Conservation (phyloP, 169 alveolate genomes). For the Ichthyophthirius multifiliis region DNA sequence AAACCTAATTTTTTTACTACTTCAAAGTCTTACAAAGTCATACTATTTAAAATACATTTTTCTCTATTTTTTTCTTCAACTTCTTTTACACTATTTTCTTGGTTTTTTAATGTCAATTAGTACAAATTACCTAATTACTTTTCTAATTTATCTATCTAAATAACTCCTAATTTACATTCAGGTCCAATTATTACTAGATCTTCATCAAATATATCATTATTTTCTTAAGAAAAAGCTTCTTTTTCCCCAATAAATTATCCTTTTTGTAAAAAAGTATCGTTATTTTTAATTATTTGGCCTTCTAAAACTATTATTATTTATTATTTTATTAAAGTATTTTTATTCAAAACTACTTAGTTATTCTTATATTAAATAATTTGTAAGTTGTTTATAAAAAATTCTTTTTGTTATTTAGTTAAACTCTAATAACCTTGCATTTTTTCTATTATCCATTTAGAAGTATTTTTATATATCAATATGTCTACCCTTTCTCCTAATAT, state of each 20-base stretch:
- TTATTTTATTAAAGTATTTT: neutral
- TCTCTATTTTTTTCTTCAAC: neutral
- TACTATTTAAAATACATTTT: neutral
- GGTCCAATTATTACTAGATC: neutral
- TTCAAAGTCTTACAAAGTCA: neutral
- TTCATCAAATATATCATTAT: neutral
- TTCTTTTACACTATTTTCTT: neutral
- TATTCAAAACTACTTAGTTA: neutral
- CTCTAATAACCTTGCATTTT: constrained; percentile 5
- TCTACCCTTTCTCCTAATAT: constrained; percentile 34
- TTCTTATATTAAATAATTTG: neutral
- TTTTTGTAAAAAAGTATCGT: neutral
- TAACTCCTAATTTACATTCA: neutral
- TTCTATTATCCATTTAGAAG: constrained; percentile 34
- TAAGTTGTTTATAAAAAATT: neutral
- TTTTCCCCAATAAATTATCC: constrained; percentile 3
- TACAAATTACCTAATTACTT: neutral
- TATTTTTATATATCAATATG: constrained; percentile 7
- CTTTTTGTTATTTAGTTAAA: neutral
- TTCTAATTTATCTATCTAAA: neutral
- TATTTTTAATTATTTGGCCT: neutral
- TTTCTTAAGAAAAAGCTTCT: neutral
- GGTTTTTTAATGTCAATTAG: neutral
- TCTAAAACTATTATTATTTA: neutral
- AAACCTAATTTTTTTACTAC: constrained; percentile 34